Percentiles rank a stretch among this genome's conserved stretches.
phyloP scores from a whole-genome alignment of 768 basidiomycete species.

The Tricholoma bakamatsutake region DNA sequence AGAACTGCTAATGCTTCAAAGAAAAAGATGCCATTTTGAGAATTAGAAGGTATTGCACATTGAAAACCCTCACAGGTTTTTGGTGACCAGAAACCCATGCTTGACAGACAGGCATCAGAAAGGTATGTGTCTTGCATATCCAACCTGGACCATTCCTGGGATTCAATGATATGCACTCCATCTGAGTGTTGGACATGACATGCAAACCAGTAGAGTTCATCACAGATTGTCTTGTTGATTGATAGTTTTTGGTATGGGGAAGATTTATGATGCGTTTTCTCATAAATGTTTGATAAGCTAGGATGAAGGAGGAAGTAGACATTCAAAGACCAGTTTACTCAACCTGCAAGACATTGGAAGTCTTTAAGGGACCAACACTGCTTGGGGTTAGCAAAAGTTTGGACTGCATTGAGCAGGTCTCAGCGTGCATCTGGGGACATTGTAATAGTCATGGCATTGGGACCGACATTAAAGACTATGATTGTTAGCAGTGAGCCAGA shows the following conservation, averaged over 20 bases:
- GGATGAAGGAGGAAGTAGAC: conserved; percentile 15
- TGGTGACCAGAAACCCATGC: not conserved
- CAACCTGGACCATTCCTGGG: conserved; percentile 8
- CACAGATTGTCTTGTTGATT: conserved; percentile 17
- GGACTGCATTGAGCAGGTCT: conserved; percentile 8
- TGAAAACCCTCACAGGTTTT: conserved; percentile 7
- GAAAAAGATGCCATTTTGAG: conserved; percentile 11
- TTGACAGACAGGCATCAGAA: conserved; percentile 19
- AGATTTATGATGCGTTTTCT: conserved; percentile 18
- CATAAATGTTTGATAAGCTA: conserved; percentile 21
- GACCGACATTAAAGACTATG: conserved; percentile 33
- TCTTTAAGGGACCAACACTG: conserved; percentile 3
- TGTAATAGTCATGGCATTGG: conserved; percentile 5
- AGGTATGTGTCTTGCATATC: conserved; percentile 11
- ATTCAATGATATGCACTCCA: conserved; percentile 10
- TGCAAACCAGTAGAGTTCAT: conserved; percentile 16
- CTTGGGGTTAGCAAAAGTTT: not conserved
- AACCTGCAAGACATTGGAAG: conserved; percentile 29
- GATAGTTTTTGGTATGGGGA: conserved; percentile 15
- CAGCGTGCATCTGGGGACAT: conserved; percentile 1
- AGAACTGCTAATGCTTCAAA: conserved; percentile 12
- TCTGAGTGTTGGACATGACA: conserved; percentile 20
- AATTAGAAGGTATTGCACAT: not conserved
- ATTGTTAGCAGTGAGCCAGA: conserved; percentile 24
- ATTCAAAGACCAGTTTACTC: conserved; percentile 35